These are phyloP conservation scores for Bolboschoenus planiculmis DNA, from an alignment of 176 grass and related monocot genomes.

Conservation along the genomic window DNA sequence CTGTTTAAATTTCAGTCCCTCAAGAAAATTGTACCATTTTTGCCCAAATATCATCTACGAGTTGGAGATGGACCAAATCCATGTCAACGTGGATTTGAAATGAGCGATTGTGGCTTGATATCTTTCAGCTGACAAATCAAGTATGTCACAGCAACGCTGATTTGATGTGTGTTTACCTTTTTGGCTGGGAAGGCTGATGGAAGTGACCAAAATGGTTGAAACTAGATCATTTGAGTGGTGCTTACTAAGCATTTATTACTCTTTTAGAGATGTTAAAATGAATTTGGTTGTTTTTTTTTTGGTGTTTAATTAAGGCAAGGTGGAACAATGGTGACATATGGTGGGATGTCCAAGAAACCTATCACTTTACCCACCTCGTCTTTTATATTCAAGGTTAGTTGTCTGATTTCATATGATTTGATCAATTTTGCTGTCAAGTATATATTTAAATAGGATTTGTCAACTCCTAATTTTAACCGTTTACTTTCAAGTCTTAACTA, in stretches of 20 bases:
- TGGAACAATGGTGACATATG: constrained; percentile 94
- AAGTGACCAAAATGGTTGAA: background rate
- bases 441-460: background rate
- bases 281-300: background rate
- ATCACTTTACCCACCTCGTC: constrained; percentile 76
- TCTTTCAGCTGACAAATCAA: background rate
- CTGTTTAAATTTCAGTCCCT: background rate
- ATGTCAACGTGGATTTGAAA: background rate
- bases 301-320: constrained; percentile 49
- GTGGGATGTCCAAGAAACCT: constrained; percentile 95
- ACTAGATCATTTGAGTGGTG: background rate
- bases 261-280: background rate
- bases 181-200: background rate
- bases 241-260: background rate
- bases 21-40: background rate
- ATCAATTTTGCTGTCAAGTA: background rate
- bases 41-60: background rate
- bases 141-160: background rate
- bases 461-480: background rate
- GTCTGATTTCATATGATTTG: background rate
- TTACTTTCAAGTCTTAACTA: background rate
- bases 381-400: constrained; percentile 90
- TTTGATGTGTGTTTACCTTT: background rate
- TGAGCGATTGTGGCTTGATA: background rate
- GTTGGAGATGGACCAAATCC: background rate